Evolutionary conservation across 805 yeast genomes (phyloP), one percentile per base, ranked within the genome.

Genomic region (Torulaspora microellipsoides): DNA sequence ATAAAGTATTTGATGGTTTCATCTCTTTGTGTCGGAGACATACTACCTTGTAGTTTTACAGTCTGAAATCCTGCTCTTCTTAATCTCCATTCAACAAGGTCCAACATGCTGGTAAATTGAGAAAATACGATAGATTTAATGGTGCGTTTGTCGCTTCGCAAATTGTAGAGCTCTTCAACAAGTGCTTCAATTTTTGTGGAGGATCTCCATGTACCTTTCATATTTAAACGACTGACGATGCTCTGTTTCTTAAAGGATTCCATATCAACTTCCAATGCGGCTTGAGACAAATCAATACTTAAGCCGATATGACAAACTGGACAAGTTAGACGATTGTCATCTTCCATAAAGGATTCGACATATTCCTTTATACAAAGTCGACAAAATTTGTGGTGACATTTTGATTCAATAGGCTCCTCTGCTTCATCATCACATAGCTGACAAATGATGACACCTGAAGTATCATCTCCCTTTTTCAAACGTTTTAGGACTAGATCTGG

Each of bases 371-470:
- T 79, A 62, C 99, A 93, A 72, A 93, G 72, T 25, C 99, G 77
- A 62, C 99, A 93, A 60, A 93, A 93, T 49, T 77, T 78, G 61
- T 93, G 99, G 54, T 85, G 96, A 64, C 99, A 93, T 60, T 84
- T 86, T 2, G 96, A 84, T 63, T 85, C 90, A 36, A 93, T 89
- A 0, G 99, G 95, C 48, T 93, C 99, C 64, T 93, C 98, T 0
- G 98, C 97, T 65, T 90, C 97, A 59, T 93, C 99, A 53, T 90
- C 98, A 66, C 99, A 93, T 17, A 93, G 62, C 53, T 87, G 95
- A 60, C 99, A 93, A 33, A 93, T 83, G 9, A 89, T 77, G 6
- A 69, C 68, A 32, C 76, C 77, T 1, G 70, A 48, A 3, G 17
- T 36, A 20, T 52, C 47, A n/a, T 56, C 64, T 15, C 55, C 64